Conservation (phyloP, 2,329 filamentous ascomycete species). For the Colletotrichum shisoi region DNA sequence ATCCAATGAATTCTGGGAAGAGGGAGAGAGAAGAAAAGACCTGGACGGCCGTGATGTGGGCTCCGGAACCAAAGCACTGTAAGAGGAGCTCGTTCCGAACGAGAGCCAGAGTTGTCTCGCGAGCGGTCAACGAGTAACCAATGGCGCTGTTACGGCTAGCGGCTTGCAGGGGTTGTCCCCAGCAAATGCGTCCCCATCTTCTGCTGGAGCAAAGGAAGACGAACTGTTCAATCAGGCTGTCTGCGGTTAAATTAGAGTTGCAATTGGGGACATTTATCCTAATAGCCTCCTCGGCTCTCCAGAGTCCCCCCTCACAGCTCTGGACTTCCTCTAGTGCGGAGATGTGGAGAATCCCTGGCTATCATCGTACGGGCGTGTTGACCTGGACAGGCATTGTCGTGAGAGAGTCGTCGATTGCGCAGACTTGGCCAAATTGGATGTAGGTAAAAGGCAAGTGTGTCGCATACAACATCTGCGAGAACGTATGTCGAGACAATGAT, state of each 20-base stretch:
- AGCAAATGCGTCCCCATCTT: conserved; percentile 26
- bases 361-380: background rate
- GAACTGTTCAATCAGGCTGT: conserved; percentile 35
- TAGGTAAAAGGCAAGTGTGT: background rate
- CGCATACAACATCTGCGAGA: background rate
- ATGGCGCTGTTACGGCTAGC: conserved; percentile 28
- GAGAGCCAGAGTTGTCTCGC: conserved; percentile 11
- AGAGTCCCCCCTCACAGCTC: conserved; percentile 21
- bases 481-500: background rate
- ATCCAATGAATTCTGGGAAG: background rate
- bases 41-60: conserved; percentile 20
- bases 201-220: conserved; percentile 19
- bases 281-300: conserved; percentile 36
- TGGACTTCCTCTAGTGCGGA: conserved; percentile 4
- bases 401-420: background rate
- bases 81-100: conserved; percentile 26
- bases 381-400: background rate
- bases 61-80: conserved; percentile 9
- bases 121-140: conserved; percentile 13
- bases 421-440: background rate
- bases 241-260: conserved; percentile 38
- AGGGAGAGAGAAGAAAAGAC: background rate
- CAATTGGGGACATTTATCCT: conserved; percentile 33
- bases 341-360: conserved; percentile 34
- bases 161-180: conserved; percentile 18